Evolutionary conservation across 192 early-diverging fungal genomes (phyloP), one percentile per base, ranked within the genome.

Genomic region (Obelidium mucronatum): DNA sequence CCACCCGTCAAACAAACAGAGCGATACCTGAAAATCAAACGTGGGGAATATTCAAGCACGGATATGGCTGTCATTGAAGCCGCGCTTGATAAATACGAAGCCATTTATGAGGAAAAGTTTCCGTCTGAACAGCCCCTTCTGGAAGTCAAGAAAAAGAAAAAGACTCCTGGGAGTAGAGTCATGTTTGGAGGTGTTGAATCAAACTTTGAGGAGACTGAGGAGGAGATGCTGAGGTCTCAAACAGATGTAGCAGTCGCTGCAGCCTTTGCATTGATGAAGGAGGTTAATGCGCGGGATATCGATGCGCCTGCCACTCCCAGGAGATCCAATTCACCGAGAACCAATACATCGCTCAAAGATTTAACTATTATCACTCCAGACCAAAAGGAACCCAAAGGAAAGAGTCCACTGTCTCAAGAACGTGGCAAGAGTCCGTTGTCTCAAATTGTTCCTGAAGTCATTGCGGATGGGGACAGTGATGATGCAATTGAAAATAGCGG

Each of bases 201-300:
- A n/a, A 15, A 11, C n/a, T 5, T 17, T 31, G 37, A 63, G 40
- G 31, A 24, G 30, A 28, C n/a, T 1, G 58, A 74, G 19, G 58
- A 74, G 19, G 69, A 58, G 22, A 15, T 39, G 19, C 22, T 22
- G 19, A 19, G 37, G 24, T n/a, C 30, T 26, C 30, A 36, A 36
- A 60, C 30, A 17, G 72, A 74, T 63, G 26, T 74, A 22, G 72
- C 72, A 28, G 55, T 74, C 30, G 58, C 34, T 6, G 59, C 56
- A 19, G 72, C 72, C 13, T 63, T 74, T 40, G 60, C 26, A 28
- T 42, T 74, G 1, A 74, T 74, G 72, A 74, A 74, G 6, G 34
- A 61, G 42, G 72, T 74, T 15, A 72, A 59, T n/a, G 52, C 33
- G 22, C 11, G 63, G 37, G 31, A 65, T 39, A 39, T 39, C 2